Base-by-base conservation (phyloP, 1,284 basidiomycete genomes). In the Tausonia pullulans region DNA sequence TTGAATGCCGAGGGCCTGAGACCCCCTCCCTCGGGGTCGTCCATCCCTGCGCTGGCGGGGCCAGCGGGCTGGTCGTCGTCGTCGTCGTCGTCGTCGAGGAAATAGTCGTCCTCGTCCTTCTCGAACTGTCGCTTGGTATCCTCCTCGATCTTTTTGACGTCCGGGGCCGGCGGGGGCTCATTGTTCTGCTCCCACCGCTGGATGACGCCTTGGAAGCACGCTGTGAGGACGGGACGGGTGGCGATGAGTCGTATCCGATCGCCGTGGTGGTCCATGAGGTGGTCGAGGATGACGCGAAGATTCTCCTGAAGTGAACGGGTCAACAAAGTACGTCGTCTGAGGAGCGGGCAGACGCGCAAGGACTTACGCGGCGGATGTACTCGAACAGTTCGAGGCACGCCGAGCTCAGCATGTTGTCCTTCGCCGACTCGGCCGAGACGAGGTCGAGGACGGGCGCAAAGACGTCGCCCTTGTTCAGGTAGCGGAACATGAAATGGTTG, bases 321-420 rank as follows among this genome's bases (percentile, higher is more conserved):
- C 40, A 51, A 53, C 48, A 39, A 55, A 55, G 53, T 40, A 16
- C 10, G 39, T 1, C 54, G 27, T 27, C 52, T 57, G 55, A 56
- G 46, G 14, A 57, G 59, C 49, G 49, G 45, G 13, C n/a, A 67
- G 39, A 27, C 27, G 27, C 27, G 27, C 27, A 27, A 44, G 11
- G 46, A 74, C 82, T 69, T 68, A 93, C 92, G 79, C 83, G 83
- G 66, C 88, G 84, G 74, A 98, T 88, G 69, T 84, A 81, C 71
- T 98, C 95, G 71, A 98, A 91, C 68, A 91, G 89, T 73, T 98
- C 95, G 72, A 96, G 86, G 78, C 91, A 97, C 16, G 94, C 90
- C 69, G 92, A 94, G 71, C 87, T 88, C 56, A 98, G 80, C 69
- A 99, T 82, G 75, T 95, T 98, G 76, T 98, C 95, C 66, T 88